Percentiles rank a stretch among this genome's conserved stretches.
Evolutionary conservation across 2,329 filamentous ascomycete species (phyloP).

Genomic region (Tolypocladium ovalisporum): DNA sequence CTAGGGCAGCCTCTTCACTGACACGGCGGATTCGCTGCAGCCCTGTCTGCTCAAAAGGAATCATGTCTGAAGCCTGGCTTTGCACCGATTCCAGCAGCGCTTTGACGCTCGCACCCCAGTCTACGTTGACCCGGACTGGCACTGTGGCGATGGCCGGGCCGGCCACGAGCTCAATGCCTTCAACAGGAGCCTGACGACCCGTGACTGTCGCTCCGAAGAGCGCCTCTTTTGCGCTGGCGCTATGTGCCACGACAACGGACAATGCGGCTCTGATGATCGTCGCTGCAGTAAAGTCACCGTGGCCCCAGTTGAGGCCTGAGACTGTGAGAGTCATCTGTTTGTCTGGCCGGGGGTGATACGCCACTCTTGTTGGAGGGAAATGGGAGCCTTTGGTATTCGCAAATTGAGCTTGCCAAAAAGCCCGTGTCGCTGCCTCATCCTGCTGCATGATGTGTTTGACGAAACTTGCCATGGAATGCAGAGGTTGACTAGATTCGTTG

Average conservation of each 20-base stretch:
- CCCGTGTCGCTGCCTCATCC: conserved; percentile 10
- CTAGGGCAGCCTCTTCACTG: conserved; percentile 1
- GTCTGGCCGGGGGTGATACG: conserved; percentile 3
- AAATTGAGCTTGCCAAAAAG: conserved; percentile 30
- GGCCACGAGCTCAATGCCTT: conserved; percentile 13
- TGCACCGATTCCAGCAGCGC: conserved; percentile 9
- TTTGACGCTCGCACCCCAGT: conserved; percentile 1
- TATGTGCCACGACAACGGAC: conserved; percentile 22
- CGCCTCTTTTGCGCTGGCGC: conserved; percentile 21
- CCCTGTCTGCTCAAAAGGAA: conserved; percentile 15
- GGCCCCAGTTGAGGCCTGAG: conserved; percentile 3
- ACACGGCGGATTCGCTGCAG: conserved; percentile 16
- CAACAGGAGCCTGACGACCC: conserved; percentile 15
- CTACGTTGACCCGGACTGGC: conserved; percentile 7
- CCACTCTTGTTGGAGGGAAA: conserved; percentile 3
- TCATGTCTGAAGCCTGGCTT: conserved; percentile 12
- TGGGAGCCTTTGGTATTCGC: conserved; percentile 9
- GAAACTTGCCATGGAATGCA: conserved; percentile 22
- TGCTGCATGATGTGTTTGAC: conserved; percentile 29
- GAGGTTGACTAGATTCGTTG: neutral
- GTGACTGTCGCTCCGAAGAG: conserved; percentile 15
- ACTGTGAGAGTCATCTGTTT: neutral
- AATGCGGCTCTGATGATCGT: conserved; percentile 15
- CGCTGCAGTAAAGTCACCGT: conserved; percentile 8
- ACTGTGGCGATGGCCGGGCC: conserved; percentile 19